Evolutionary conservation across 768 basidiomycete genomes (phyloP), one percentile per base, ranked within the genome.

Genomic region (Serendipita sp.): DNA sequence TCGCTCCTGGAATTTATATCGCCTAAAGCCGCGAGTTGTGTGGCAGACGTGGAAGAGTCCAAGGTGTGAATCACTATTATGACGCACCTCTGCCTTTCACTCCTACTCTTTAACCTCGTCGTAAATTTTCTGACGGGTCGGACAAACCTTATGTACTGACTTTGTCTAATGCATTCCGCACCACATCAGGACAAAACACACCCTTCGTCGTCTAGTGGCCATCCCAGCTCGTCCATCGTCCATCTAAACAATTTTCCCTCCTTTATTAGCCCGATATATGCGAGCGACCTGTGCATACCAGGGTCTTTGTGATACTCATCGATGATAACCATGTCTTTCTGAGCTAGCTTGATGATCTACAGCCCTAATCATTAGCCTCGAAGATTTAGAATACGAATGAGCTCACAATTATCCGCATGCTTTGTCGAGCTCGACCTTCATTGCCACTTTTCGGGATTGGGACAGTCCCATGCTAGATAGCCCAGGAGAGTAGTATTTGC

Each of bases 141-240:
- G 41, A 1, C 1, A 41, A 7, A 7, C 41, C 3, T 41, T 13
- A 41, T 13, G 41, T 7, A 13, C 1, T 7, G 41, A 41, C 5
- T 41, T 5, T 41, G 7, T 5, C 41, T 5, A 7, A 41, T 7
- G 13, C 41, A 13, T 13, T 41, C 1, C 41, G 7, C 13, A 41
- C 13, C 7, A 41, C 48, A 51, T 32, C n/a, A 41, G 7, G 41
- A 41, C 41, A 7, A 7, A 7, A 41, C 48, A 53, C 3, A 53
- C 32, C 8, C 48, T 53, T 32, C 48, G n/a, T 51, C 48, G 16
- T 32, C 48, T 4, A 4, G 16, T 37, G 72, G 68, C 71, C 71
- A 73, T 3, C 72, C 72, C 67, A 73, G 69, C 66, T 73, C 69
- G 46, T 69, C 68, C 38, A 66, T 65, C 18, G 69, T 67, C 70